Percentiles rank a stretch among this genome's conserved stretches.
Conservation (phyloP, 1,284 basidiomycete species). For the Lentinus polychrous region DNA sequence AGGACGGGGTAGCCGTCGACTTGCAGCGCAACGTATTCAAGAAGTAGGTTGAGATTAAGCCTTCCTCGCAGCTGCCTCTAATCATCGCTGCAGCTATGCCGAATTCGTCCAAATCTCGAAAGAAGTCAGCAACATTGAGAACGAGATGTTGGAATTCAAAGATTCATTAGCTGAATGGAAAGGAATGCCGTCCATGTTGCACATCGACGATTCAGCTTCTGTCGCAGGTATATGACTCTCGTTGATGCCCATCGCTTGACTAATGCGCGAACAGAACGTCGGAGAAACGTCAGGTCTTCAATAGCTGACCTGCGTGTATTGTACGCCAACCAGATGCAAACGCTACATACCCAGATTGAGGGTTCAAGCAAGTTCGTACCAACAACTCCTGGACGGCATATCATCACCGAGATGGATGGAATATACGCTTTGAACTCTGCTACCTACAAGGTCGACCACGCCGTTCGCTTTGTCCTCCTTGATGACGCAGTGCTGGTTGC, state of each 20-base stretch:
- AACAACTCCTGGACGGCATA: conserved; percentile 83
- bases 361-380: conserved; percentile 97
- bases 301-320: conserved; percentile 89
- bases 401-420: conserved; percentile 82
- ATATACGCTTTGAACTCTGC: conserved; percentile 88
- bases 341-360: conserved; percentile 86
- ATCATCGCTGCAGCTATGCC: conserved; percentile 60
- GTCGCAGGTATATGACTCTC: conserved; percentile 36
- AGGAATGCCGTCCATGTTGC: conserved; percentile 86
- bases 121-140: conserved; percentile 93
- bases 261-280: conserved; percentile 32
- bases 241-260: neutral
- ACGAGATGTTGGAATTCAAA: conserved; percentile 97
- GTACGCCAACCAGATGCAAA: conserved; percentile 91
- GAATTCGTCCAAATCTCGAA: conserved; percentile 97
- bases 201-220: conserved; percentile 74
- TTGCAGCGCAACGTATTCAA: conserved; percentile 84
- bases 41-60: too few species aligned
- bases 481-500: conserved; percentile 91
- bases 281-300: conserved; percentile 78
- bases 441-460: conserved; percentile 89
- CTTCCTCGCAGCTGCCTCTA: too few species aligned
- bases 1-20: conserved; percentile 62
- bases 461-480: conserved; percentile 85
- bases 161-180: conserved; percentile 93